Evolutionary conservation across 2,329 filamentous ascomycete genomes (phyloP).

Genomic region (Thermothelomyces thermophilus): DNA sequence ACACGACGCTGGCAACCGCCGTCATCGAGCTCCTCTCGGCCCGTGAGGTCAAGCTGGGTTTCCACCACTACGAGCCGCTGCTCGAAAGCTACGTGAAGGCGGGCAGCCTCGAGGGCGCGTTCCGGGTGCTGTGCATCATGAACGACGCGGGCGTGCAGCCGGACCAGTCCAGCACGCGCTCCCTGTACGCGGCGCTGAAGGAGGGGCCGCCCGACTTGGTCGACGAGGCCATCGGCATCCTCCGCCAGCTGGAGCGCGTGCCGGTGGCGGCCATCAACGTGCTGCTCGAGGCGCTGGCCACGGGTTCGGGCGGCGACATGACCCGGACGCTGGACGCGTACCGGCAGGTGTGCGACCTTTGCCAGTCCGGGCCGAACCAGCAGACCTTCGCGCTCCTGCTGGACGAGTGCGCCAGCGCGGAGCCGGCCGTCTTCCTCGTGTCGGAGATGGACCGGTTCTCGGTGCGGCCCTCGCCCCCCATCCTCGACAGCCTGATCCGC

Average conservation of each 20-base stretch:
- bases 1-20: conserved; percentile 62
- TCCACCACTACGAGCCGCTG: conserved; percentile 74
- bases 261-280: conserved; percentile 32
- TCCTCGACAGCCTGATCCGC: conserved; percentile 31
- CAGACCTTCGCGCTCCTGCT: conserved; percentile 34
- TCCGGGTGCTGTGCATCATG: conserved; percentile 71
- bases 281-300: conserved; percentile 6
- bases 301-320: background rate
- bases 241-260: conserved; percentile 48
- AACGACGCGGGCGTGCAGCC: conserved; percentile 52
- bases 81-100: conserved; percentile 60
- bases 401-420: conserved; percentile 23
- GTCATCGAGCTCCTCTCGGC: conserved; percentile 60
- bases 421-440: conserved; percentile 30
- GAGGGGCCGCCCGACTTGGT: conserved; percentile 39
- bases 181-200: conserved; percentile 53
- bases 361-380: conserved; percentile 30
- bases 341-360: conserved; percentile 32
- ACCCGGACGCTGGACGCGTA: conserved; percentile 32
- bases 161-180: conserved; percentile 53
- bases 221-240: conserved; percentile 45
- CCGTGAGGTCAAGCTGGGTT: conserved; percentile 49
- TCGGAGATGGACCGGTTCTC: conserved; percentile 34
- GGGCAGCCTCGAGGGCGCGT: conserved; percentile 57
- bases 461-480: conserved; percentile 27